These are phyloP conservation scores for Akanthomyces lecanii DNA, from an alignment of 2,329 filamentous ascomycete genomes.

Conservation along the genomic window DNA sequence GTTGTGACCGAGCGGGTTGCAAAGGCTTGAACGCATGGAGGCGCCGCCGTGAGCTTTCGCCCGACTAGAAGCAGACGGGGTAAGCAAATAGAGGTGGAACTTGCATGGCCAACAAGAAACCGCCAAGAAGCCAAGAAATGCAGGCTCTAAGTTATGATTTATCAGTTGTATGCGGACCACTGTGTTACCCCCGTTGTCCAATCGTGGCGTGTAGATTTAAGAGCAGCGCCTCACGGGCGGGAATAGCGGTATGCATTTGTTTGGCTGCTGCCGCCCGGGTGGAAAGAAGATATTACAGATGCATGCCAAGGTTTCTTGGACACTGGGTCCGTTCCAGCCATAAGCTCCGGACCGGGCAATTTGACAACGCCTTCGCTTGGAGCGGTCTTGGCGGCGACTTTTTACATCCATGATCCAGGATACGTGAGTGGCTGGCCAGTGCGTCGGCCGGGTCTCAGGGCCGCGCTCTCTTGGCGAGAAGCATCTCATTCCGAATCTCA, in stretches of 20 bases:
- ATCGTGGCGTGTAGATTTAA: not conserved
- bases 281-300: not conserved
- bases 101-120: conserved; percentile 1
- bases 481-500: not conserved
- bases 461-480: not conserved
- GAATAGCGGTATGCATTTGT: not conserved
- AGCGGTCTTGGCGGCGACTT: not conserved
- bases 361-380: conserved; percentile 6
- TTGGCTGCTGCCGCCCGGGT: not conserved
- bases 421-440: not conserved
- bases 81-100: not conserved
- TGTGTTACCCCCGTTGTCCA: not conserved
- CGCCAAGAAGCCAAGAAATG: conserved; percentile 9
- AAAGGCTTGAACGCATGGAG: not conserved
- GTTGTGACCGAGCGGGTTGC: not conserved
- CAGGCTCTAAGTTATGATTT: not conserved
- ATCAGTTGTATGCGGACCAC: not conserved
- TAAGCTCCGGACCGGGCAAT: not conserved
- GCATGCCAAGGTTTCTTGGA: conserved; percentile 8
- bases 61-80: not conserved
- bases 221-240: conserved; percentile 1
- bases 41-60: not conserved
- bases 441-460: not conserved
- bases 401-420: not conserved
- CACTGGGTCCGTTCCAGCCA: conserved; percentile 3